Conservation (phyloP, 2,329 filamentous ascomycete species). For the Apiospora hydei region DNA sequence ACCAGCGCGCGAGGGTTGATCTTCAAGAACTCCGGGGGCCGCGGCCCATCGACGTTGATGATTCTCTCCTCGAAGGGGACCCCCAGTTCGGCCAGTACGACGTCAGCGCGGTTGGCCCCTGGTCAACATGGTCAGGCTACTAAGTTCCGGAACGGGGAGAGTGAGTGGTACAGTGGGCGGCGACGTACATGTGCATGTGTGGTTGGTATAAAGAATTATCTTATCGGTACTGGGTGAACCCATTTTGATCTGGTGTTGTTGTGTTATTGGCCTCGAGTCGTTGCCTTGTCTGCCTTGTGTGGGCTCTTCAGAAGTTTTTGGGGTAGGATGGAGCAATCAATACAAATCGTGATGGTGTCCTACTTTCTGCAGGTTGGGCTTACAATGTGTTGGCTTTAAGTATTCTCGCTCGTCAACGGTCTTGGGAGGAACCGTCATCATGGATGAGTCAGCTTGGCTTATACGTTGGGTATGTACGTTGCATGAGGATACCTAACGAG, state of each 20-base stretch:
- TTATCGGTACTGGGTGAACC: conserved; percentile 22
- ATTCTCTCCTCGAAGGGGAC: conserved; percentile 28
- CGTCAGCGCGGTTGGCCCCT: conserved; percentile 30
- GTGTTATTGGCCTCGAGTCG: too few relatives aligned
- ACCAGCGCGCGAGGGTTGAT: conserved; percentile 29
- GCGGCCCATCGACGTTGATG: conserved; percentile 29
- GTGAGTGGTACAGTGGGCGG: background rate
- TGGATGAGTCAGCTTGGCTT: conserved; percentile 11
- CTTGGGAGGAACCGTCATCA: background rate
- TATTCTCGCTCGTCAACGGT: background rate
- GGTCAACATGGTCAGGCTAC: background rate
- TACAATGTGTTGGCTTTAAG: conserved; percentile 9
- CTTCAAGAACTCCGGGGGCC: conserved; percentile 26
- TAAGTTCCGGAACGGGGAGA: background rate
- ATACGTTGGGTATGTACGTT: background rate
- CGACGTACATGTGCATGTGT: conserved; percentile 29
- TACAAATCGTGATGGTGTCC: conserved; percentile 1
- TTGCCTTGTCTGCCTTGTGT: background rate
- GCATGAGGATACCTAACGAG: conserved; percentile 2
- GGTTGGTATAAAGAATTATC: conserved; percentile 28
- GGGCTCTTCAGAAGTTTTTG: background rate
- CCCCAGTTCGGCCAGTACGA: conserved; percentile 26
- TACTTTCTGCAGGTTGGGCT: background rate
- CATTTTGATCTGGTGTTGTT: conserved; percentile 17
- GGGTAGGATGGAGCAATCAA: background rate